These are phyloP conservation scores for Trichocladium antarcticum DNA, from an alignment of 495 filamentous ascomycete genomes.

Conservation along the genomic window DNA sequence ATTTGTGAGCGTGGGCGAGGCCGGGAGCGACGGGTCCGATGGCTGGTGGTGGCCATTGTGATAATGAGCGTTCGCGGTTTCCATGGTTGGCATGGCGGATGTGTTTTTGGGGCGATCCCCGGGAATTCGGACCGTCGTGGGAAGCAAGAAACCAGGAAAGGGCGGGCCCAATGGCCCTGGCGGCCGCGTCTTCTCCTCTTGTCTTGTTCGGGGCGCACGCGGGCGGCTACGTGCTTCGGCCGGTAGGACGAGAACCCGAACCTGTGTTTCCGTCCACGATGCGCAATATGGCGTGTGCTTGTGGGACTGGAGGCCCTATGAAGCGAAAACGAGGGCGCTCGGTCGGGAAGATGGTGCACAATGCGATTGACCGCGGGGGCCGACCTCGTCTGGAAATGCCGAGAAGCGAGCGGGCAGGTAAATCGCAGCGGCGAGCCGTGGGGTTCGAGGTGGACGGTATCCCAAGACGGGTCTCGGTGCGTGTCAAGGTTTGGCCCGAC, in stretches of 20 bases:
- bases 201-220: neutral
- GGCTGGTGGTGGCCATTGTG: slow-evolving; percentile 25
- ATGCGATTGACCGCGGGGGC: slow-evolving; percentile 16
- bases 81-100: slow-evolving; percentile 26
- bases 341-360: neutral
- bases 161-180: slow-evolving; percentile 1
- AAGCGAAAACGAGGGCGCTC: slow-evolving; percentile 8
- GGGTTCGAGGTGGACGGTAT: too few species aligned
- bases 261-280: neutral
- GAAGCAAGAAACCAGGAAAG: neutral
- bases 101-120: neutral
- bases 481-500: neutral
- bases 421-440: neutral
- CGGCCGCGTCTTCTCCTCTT: neutral
- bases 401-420: neutral
- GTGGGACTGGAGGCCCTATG: slow-evolving; percentile 13
- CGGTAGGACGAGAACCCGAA: slow-evolving; percentile 1
- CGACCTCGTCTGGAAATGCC: neutral
- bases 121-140: neutral
- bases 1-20: slow-evolving; percentile 82
- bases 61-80: slow-evolving; percentile 23
- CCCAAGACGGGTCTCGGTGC: too few species aligned
- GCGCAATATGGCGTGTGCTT: neutral
- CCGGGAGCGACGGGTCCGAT: slow-evolving; percentile 31
- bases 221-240: slow-evolving; percentile 7